These are phyloP conservation scores for Escovopsis sp. DNA, from an alignment of 2,329 filamentous ascomycete genomes.

Conservation along the genomic window DNA sequence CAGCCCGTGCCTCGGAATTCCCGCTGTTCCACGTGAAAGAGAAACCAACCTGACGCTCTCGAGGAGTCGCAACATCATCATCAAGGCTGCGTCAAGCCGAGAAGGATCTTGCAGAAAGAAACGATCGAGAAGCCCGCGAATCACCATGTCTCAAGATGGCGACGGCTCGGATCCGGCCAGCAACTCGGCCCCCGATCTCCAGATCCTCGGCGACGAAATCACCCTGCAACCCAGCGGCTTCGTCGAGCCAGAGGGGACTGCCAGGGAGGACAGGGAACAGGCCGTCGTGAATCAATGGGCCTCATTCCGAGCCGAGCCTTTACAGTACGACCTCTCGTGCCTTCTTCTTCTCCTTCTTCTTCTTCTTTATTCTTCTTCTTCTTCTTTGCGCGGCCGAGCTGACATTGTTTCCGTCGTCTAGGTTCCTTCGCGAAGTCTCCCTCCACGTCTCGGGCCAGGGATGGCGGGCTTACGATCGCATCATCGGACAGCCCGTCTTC, in stretches of 20 bases:
- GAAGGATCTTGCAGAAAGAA: no score
- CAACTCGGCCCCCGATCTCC: slow-evolving; percentile 54
- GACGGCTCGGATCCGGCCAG: slow-evolving; percentile 15
- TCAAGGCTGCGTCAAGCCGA: not conserved
- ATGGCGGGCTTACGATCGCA: slow-evolving; percentile 86
- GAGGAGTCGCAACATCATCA: not conserved
- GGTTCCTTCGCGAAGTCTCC: slow-evolving; percentile 86
- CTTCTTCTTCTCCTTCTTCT: not conserved
- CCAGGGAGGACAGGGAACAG: slow-evolving; percentile 44
- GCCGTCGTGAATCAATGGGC: slow-evolving; percentile 71
- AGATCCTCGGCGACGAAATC: slow-evolving; percentile 60
- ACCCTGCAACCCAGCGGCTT: slow-evolving; percentile 62
- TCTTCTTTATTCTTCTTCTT: not conserved
- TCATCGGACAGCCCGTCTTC: slow-evolving; percentile 85
- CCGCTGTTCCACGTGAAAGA: not conserved
- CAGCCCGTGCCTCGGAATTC: not conserved
- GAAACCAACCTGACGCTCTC: no score
- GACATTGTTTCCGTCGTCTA: slow-evolving; percentile 16
- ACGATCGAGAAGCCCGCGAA: not conserved
- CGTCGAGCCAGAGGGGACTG: slow-evolving; percentile 33
- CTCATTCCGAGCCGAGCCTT: slow-evolving; percentile 60
- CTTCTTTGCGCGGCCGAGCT: no score
- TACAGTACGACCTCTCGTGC: slow-evolving; percentile 32
- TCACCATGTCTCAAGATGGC: slow-evolving; percentile 18
- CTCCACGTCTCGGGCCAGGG: slow-evolving; percentile 85